Evolutionary conservation across 257 asterid species (phyloP).

Genomic region (Echites panduratus): DNA sequence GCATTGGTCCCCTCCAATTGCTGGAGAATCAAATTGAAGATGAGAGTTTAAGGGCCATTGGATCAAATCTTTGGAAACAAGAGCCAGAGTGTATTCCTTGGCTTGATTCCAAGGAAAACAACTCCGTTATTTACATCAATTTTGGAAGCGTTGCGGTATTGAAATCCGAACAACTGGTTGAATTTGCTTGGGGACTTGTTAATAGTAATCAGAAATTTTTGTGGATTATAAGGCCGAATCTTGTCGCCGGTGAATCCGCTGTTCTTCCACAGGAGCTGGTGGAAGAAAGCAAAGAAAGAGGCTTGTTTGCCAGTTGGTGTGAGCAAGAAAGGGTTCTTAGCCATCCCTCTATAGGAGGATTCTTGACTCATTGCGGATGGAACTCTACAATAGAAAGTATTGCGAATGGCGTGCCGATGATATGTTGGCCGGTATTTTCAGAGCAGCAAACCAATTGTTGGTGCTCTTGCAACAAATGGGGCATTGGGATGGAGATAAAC

Average conservation of each 20-base stretch:
- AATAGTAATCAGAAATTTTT: slow-evolving; percentile 31
- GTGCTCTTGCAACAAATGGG: slow-evolving; percentile 30
- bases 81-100: slow-evolving; percentile 40
- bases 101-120: slow-evolving; percentile 37
- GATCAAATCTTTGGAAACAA: slow-evolving; percentile 50
- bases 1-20: no score
- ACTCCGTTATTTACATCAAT: slow-evolving; percentile 41
- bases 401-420: slow-evolving; percentile 41
- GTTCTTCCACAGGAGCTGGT: slow-evolving; percentile 28
- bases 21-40: no score
- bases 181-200: slow-evolving; percentile 58
- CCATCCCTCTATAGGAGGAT: slow-evolving; percentile 49
- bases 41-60: slow-evolving; percentile 18
- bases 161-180: slow-evolving; percentile 34
- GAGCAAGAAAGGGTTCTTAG: slow-evolving; percentile 46
- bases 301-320: slow-evolving; percentile 45
- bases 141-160: slow-evolving; percentile 45
- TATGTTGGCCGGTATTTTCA: slow-evolving; percentile 58
- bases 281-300: slow-evolving; percentile 30
- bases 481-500: no score
- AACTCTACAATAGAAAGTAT: slow-evolving; percentile 47
- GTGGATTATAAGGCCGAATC: no score
- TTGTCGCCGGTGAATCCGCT: slow-evolving; percentile 33
- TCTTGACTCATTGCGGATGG: slow-evolving; percentile 57
- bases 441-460: slow-evolving; percentile 55